Conservation (phyloP, 306 rosid species). For the Acmispon strigosus region DNA sequence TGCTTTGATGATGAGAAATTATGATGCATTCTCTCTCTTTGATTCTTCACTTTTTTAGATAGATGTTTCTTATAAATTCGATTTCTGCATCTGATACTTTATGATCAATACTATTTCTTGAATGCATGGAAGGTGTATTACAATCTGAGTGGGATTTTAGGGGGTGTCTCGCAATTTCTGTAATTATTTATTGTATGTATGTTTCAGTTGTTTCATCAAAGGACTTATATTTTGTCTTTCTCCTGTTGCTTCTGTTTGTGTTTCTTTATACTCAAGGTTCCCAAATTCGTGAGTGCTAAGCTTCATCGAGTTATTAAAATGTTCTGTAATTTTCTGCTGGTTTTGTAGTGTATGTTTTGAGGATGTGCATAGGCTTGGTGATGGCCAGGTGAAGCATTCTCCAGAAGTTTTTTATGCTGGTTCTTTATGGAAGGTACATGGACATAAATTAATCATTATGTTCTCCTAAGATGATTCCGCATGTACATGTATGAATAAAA, state of each 20-base stretch:
- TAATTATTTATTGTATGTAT: neutral
- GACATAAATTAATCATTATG: slow-evolving; percentile 17
- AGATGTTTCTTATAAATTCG: slow-evolving; percentile 5
- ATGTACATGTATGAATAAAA: slow-evolving; percentile 18
- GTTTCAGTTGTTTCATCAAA: neutral
- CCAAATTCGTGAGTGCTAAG: slow-evolving; percentile 11
- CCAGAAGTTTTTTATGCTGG: slow-evolving; percentile 93
- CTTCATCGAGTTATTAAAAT: neutral
- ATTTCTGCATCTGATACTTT: slow-evolving; percentile 1
- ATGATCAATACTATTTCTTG: neutral
- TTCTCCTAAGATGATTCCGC: slow-evolving; percentile 8
- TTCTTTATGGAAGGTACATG: slow-evolving; percentile 89
- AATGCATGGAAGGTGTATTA: neutral
- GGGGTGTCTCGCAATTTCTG: slow-evolving; percentile 7
- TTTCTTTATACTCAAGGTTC: neutral
- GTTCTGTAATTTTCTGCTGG: slow-evolving; percentile 20
- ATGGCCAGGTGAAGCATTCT: slow-evolving; percentile 98
- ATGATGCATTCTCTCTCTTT: neutral
- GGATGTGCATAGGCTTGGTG: slow-evolving; percentile 96
- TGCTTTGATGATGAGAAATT: neutral
- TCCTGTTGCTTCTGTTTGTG: neutral
- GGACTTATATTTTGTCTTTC: neutral
- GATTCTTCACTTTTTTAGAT: neutral
- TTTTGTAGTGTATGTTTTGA: slow-evolving; percentile 84
- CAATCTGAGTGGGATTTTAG: neutral